Percentiles rank a stretch among this genome's conserved stretches.
phyloP scores from a whole-genome alignment of 2,329 filamentous ascomycete genomes.

The Beauveria asiatica region DNA sequence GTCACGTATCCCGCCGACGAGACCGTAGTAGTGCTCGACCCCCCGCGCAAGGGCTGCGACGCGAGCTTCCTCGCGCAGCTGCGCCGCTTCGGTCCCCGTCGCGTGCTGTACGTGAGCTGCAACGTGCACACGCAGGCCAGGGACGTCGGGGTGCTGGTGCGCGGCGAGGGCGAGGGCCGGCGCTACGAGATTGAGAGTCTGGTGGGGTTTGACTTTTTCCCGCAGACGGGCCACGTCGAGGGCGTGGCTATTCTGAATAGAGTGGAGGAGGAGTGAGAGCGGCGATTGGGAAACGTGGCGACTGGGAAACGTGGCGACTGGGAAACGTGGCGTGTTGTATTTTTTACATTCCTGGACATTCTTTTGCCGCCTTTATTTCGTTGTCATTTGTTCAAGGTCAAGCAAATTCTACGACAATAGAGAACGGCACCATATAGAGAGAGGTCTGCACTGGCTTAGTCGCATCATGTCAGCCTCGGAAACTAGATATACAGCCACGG shows the following conservation, averaged over 20 bases:
- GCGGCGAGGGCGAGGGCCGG: constrained; percentile 45
- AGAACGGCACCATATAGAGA: too few species aligned
- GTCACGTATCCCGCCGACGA: constrained; percentile 67
- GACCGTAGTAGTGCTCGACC: constrained; percentile 91
- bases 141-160: constrained; percentile 81
- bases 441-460: not conserved
- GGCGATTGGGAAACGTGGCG: too few species aligned
- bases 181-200: constrained; percentile 84
- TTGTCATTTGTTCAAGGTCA: not conserved
- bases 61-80: constrained; percentile 75
- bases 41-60: constrained; percentile 93
- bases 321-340: too few species aligned
- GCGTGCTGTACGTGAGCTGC: constrained; percentile 91
- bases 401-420: too few species aligned
- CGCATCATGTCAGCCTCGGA: not conserved
- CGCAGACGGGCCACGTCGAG: constrained; percentile 68
- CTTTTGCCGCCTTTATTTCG: not conserved
- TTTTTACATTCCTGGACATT: not conserved
- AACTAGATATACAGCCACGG: not conserved
- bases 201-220: constrained; percentile 94
- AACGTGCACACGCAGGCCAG: constrained; percentile 97
- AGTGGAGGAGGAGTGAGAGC: constrained; percentile 34
- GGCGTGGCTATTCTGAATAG: constrained; percentile 57
- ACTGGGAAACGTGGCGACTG: not conserved
- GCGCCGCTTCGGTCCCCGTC: constrained; percentile 63